phyloP scores from a whole-genome alignment of 2,329 filamentous ascomycete genomes.

The Sporothrix globosa region DNA sequence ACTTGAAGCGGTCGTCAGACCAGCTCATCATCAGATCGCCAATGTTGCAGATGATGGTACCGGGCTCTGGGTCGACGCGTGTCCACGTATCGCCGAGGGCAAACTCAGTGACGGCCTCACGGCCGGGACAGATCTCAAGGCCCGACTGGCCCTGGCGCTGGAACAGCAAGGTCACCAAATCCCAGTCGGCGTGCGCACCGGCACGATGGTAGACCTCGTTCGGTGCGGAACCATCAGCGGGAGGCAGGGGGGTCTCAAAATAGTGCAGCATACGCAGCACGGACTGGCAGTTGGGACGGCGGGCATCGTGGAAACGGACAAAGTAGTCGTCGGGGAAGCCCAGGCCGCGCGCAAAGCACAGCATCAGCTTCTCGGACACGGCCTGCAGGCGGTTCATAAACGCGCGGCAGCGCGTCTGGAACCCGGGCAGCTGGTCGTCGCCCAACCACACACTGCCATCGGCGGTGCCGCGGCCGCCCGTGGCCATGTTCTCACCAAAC shows the following conservation, averaged over 20 bases:
- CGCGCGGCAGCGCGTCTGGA: slow-evolving; percentile 48
- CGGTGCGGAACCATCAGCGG: slow-evolving; percentile 44
- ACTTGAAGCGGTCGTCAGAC: slow-evolving; percentile 70
- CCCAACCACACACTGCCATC: slow-evolving; percentile 51
- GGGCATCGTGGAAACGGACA: slow-evolving; percentile 56
- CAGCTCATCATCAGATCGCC: slow-evolving; percentile 69
- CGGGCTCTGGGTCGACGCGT: slow-evolving; percentile 58
- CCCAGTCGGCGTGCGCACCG: slow-evolving; percentile 65
- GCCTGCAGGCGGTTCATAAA: slow-evolving; percentile 61
- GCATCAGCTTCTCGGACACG: slow-evolving; percentile 60
- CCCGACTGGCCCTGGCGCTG: slow-evolving; percentile 63
- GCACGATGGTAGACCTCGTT: slow-evolving; percentile 58
- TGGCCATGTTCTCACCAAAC: slow-evolving; percentile 55
- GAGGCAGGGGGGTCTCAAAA: slow-evolving; percentile 34
- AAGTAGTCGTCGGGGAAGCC: slow-evolving; percentile 58
- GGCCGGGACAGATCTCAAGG: slow-evolving; percentile 66
- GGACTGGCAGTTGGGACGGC: slow-evolving; percentile 55
- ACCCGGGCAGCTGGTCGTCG: slow-evolving; percentile 52
- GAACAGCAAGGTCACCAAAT: slow-evolving; percentile 64
- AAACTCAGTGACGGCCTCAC: slow-evolving; percentile 63
- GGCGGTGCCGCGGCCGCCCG: slow-evolving; percentile 47
- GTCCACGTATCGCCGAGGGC: slow-evolving; percentile 65
- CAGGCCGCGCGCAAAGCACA: slow-evolving; percentile 61
- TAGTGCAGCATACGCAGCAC: slow-evolving; percentile 47
- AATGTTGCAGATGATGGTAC: slow-evolving; percentile 66